Percentiles rank a stretch among this genome's conserved stretches.
Conservation (phyloP, 176 grass and related monocot genomes). For the Pharus latifolius region DNA sequence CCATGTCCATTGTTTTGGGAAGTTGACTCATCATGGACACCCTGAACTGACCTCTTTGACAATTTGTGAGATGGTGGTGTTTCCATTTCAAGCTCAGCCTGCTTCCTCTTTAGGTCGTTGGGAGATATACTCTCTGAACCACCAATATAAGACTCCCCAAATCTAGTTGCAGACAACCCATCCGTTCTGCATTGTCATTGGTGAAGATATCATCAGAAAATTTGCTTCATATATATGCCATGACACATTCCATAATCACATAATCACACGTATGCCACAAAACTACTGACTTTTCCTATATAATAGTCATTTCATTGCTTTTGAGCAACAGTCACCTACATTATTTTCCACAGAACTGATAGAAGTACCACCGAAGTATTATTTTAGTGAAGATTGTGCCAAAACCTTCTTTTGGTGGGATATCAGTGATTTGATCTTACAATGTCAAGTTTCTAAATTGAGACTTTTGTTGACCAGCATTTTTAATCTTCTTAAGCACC, state of each 20-base stretch:
- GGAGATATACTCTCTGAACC: conserved; percentile 33
- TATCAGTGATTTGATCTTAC: background rate
- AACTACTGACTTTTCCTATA: background rate
- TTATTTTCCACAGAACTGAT: background rate
- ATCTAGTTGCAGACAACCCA: conserved; percentile 22
- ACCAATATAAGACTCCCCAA: conserved; percentile 11
- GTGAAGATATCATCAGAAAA: background rate
- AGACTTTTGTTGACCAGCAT: background rate
- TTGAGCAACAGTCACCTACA: background rate
- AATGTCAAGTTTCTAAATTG: background rate
- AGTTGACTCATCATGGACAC: conserved; percentile 16
- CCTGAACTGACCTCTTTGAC: conserved; percentile 19
- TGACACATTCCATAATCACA: background rate
- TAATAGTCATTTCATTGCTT: background rate
- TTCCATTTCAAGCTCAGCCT: conserved; percentile 38
- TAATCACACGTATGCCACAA: background rate
- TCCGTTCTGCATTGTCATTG: conserved; percentile 33
- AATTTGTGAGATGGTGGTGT: conserved; percentile 22
- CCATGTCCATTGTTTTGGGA: conserved; percentile 37
- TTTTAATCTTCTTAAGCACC: background rate
- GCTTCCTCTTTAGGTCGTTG: conserved; percentile 67
- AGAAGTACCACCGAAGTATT: background rate
- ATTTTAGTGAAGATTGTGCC: background rate
- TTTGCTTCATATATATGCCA: background rate
- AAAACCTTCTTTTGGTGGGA: background rate